phyloP scores from a whole-genome alignment of 2,329 filamentous ascomycete genomes.

The Beauveria sp. region DNA sequence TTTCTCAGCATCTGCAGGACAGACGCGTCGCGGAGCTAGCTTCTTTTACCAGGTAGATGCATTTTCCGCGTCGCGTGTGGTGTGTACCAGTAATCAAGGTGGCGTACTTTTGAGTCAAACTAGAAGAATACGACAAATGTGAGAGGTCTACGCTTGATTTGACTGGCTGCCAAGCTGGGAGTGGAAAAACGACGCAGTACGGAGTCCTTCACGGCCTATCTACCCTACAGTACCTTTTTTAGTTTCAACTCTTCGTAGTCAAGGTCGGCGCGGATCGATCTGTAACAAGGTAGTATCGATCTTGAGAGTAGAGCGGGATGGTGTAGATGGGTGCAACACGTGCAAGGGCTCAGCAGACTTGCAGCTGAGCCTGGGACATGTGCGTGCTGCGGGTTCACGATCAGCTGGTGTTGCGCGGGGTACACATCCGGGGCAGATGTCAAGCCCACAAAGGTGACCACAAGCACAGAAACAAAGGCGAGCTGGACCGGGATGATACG shows the following conservation, averaged over 20 bases:
- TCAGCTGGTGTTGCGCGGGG: background rate
- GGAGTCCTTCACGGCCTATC: background rate
- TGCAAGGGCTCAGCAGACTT: slow-evolving; percentile 4
- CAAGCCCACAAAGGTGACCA: too few species aligned
- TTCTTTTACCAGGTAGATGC: background rate
- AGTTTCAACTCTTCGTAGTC: background rate
- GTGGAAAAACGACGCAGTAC: too few species aligned
- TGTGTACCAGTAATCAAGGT: too few species aligned
- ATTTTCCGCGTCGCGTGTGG: background rate
- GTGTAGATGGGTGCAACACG: background rate
- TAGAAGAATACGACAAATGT: too few species aligned
- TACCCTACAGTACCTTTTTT: background rate
- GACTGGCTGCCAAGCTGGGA: too few species aligned
- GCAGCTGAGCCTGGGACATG: background rate
- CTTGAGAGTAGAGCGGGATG: background rate
- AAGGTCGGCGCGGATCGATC: background rate
- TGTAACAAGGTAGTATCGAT: background rate
- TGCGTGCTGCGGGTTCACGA: background rate
- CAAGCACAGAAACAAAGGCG: too few species aligned
- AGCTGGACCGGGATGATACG: too few species aligned
- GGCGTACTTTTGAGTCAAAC: too few species aligned
- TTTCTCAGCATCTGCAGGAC: too few species aligned
- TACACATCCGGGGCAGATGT: too few species aligned
- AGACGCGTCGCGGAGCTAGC: background rate
- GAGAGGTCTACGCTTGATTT: too few species aligned